Base-by-base conservation (phyloP, 768 basidiomycete species). In the Tulasnella sp. region DNA sequence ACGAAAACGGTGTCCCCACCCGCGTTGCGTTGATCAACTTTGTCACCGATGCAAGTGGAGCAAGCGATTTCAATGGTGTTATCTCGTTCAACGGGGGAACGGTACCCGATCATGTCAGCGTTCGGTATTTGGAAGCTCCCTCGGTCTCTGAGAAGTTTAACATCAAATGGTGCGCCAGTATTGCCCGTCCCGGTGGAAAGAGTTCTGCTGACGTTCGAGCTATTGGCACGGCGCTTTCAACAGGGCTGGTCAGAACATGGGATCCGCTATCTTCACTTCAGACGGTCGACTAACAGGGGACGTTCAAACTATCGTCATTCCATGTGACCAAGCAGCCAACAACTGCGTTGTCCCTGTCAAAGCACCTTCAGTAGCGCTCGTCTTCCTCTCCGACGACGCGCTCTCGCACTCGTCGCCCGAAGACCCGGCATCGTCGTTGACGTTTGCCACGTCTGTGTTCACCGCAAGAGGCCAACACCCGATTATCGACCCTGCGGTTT, bases 11-110 rank as follows among this genome's bases (percentile, higher is more conserved):
- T 81, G 82, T 74, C 81, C 81, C 49, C 82, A 84, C 81, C 78
- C 77, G 85, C 72, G 79, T 87, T 4, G 85, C 83, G 14, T 79
- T 87, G 31, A 83, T 89, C 84, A 89, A 89, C 82, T 88, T 83
- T 77, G 81, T 87, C 36, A 80, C 81, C 37, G 87, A 88, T 78
- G 58, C 81, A 0, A 82, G 81, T 6, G 86, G 87, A 38, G 85
- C 83, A 3, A 83, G 81, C 79, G 82, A 83, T 77, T 85, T 83
- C 77, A 83, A 83, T 1, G 84, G 82, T 15, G 81, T 79, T 0
- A 79, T 87, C 39, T 79, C 80, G n/a, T 70, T 86, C 54, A 83
- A 79, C 6, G 85, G 81, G 2, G 75, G 78, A 19, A 77, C 79
- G n/a, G 79, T 79, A 19, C 75, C 79, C 22, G 38, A 71, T 14